phyloP scores from a whole-genome alignment of 305 asterid genomes.

The Solanum hybrid region DNA sequence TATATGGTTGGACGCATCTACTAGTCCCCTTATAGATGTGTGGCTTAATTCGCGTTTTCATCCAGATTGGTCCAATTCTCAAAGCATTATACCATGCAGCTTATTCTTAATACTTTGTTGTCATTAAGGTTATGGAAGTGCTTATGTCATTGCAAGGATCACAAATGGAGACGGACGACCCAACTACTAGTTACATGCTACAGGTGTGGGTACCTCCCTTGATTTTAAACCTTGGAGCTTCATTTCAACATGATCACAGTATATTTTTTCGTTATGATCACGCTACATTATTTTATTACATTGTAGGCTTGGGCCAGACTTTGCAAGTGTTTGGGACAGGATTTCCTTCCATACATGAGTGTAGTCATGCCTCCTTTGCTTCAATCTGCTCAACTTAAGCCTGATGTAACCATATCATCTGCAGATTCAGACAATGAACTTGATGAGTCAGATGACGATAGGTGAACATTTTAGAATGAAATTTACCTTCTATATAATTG shows the following conservation, averaged over 20 bases:
- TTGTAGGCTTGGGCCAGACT: slow-evolving; percentile 98
- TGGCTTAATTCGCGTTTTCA: background rate
- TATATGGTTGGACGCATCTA: background rate
- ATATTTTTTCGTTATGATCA: background rate
- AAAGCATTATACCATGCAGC: background rate
- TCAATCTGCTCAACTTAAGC: slow-evolving; percentile 95
- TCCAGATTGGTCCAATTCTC: background rate
- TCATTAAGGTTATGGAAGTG: slow-evolving; percentile 25
- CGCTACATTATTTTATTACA: slow-evolving; percentile 7
- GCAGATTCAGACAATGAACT: slow-evolving; percentile 86
- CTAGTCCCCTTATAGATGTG: background rate
- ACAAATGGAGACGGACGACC: slow-evolving; percentile 25
- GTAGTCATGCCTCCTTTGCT: slow-evolving; percentile 99
- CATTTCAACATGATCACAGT: background rate
- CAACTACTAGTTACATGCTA: slow-evolving; percentile 27
- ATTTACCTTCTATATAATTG: background rate
- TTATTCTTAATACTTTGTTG: background rate
- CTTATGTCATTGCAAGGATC: slow-evolving; percentile 24
- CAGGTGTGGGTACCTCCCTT: slow-evolving; percentile 7
- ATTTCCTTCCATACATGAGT: slow-evolving; percentile 92
- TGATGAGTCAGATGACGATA: slow-evolving; percentile 91
- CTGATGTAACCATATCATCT: slow-evolving; percentile 87
- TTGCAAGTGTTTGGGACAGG: slow-evolving; percentile 98
- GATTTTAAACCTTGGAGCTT: background rate
- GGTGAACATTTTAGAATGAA: slow-evolving; percentile 27